Evolutionary conservation across 208 protist species (phyloP), one percentile per base, ranked within the genome.

Genomic region (Crithidia expoeki): DNA sequence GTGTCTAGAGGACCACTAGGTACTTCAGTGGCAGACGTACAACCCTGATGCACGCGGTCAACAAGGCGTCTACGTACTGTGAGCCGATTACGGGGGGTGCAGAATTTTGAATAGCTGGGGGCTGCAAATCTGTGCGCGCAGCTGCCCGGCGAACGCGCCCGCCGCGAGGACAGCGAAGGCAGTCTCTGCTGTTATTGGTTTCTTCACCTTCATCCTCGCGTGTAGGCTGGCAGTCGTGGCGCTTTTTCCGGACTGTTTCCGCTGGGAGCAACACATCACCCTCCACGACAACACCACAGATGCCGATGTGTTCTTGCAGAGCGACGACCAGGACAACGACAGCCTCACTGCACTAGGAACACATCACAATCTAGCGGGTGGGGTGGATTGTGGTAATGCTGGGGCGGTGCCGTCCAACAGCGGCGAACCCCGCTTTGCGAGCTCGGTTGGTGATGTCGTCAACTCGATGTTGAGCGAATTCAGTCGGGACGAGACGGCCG

Each of bases 21-120:
- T 21, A 10, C 12, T 57, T 27, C 27, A 34, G 46, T 80, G 38
- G 68, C 63, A 19, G 27, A 38, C 19, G 30, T 80, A 36, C 68
- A 25, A 72, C 34, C 2, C 9, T 2, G 16, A 27, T 0, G 27
- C 42, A 28, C 4, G 32, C 9, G 57, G 25, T 21, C 38, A 72
- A 32, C 36, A 17, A 5, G 66, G 66, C 10, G 32, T 52, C 14
- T 64, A 64, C 33, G 56, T 57, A 14, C 12, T 64, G 42, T 25
- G 49, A 28, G 32, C 59, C 9, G 46, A 62, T 11, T 12, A 40
- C 17, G 42, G 33, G 9, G 44, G 47, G 55, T 72, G 66, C 46
- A 55, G 14, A 14, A 16, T 30, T 16, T 30, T 40, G 16, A 23
- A 49, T 23, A 2, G 4, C 0, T 53, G 52, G 46, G 5, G 19